Evolutionary conservation across 805 yeast genomes (phyloP).

Genomic region (Barnettozyma sucrosica): DNA sequence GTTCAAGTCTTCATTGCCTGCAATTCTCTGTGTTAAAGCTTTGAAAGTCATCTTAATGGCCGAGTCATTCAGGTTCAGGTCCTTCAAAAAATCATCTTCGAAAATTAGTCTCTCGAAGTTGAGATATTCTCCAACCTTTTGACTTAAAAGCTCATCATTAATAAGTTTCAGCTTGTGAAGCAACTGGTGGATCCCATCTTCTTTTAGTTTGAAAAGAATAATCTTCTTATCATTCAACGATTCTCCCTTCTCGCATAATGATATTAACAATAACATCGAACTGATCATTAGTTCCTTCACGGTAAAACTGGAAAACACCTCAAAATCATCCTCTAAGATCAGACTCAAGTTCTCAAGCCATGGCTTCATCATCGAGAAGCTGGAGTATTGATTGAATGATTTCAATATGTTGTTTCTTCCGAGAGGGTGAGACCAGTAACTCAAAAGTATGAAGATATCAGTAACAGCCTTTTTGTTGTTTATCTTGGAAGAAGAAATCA

Average conservation of each 20-base stretch:
- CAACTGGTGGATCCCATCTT: constrained; percentile 32
- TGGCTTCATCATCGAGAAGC: constrained; percentile 15
- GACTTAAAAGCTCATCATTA: constrained; percentile 32
- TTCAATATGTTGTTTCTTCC: constrained; percentile 28
- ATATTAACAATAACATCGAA: constrained; percentile 19
- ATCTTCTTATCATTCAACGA: constrained; percentile 24
- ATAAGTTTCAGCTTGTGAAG: constrained; percentile 33
- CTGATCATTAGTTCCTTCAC: constrained; percentile 18
- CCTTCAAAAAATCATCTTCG: constrained; percentile 15
- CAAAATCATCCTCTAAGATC: constrained; percentile 14
- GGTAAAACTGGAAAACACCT: constrained; percentile 15
- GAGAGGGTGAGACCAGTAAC: constrained; percentile 24
- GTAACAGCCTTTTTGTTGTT: constrained; percentile 49
- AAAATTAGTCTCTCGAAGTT: constrained; percentile 11
- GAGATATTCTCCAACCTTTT: constrained; percentile 21
- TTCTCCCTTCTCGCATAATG: constrained; percentile 22
- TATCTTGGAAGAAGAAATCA: constrained; percentile 43
- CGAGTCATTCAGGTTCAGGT: constrained; percentile 24
- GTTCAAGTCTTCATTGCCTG: constrained; percentile 49
- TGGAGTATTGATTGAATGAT: constrained; percentile 17
- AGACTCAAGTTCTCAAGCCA: constrained; percentile 17
- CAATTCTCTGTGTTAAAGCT: constrained; percentile 25
- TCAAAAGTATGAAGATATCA: constrained; percentile 38
- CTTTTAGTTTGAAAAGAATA: constrained; percentile 28
- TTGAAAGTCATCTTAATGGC: constrained; percentile 12